Percentiles rank a stretch among this genome's conserved stretches.
Evolutionary conservation across 768 basidiomycete genomes (phyloP).

Genomic region (Krasilnikovozyma curviuscula): DNA sequence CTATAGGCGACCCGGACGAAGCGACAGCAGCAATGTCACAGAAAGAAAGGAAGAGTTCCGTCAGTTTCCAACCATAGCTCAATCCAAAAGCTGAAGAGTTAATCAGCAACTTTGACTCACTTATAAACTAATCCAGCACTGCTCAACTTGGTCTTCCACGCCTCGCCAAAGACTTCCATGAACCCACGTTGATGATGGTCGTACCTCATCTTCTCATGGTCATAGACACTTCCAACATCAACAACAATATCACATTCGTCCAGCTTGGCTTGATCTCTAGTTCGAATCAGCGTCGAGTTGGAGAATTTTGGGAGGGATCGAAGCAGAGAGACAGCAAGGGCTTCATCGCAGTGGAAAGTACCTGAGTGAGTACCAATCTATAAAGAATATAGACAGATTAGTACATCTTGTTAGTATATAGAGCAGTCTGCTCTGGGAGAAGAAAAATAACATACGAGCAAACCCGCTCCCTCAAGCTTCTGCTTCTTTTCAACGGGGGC

Average conservation of each 20-base stretch:
- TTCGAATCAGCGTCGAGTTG: constrained; percentile 37
- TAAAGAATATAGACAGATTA: neutral
- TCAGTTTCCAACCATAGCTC: neutral
- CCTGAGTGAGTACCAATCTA: constrained; percentile 92
- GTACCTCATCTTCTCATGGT: constrained; percentile 54
- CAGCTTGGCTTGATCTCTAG: constrained; percentile 49
- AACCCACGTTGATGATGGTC: constrained; percentile 97
- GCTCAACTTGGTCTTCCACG: constrained; percentile 70
- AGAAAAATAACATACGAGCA: neutral
- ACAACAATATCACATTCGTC: constrained; percentile 82
- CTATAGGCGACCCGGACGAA: neutral
- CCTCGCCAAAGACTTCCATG: constrained; percentile 67
- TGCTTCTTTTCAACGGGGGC: neutral
- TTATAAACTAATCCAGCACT: constrained; percentile 92
- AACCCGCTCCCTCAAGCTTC: neutral
- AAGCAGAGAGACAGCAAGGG: constrained; percentile 42
- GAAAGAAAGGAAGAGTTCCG: neutral
- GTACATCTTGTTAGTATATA: neutral
- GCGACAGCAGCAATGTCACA: neutral
- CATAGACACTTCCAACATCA: constrained; percentile 86
- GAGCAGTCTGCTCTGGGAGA: neutral
- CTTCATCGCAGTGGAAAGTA: constrained; percentile 94
- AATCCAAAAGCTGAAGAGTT: neutral
- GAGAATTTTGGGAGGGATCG: neutral
- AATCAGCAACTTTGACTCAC: constrained; percentile 30